Evolutionary conservation across 1,284 basidiomycete genomes (phyloP).

Genomic region (Rhodotorula sp.): DNA sequence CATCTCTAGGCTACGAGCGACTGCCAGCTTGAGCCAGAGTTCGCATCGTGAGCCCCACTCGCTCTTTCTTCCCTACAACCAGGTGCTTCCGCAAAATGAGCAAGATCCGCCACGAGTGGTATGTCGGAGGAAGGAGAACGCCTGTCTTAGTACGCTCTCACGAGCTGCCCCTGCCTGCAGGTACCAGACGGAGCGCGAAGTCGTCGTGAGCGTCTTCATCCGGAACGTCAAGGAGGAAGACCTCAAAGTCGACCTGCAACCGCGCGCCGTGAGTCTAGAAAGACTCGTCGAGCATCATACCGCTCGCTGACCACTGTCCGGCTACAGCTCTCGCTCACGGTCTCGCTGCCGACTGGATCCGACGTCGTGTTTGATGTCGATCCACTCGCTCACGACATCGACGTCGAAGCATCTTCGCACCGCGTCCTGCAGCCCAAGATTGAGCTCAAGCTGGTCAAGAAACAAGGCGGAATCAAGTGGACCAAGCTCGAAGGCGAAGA

Average conservation of each 20-base stretch:
- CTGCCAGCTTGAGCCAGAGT: too few relatives aligned
- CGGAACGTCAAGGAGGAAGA: conserved; percentile 41
- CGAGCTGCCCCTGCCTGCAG: conserved; percentile 2
- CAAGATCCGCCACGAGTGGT: conserved; percentile 42
- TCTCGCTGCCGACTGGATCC: conserved; percentile 43
- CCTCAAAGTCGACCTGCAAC: conserved; percentile 37
- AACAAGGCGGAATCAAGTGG: conserved; percentile 65
- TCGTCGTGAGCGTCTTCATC: conserved; percentile 43
- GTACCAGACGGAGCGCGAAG: conserved; percentile 44
- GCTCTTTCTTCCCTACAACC: not conserved
- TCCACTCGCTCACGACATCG: conserved; percentile 77
- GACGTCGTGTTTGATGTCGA: conserved; percentile 54
- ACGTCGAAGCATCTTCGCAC: conserved; percentile 61
- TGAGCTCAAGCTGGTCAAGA: conserved; percentile 68
- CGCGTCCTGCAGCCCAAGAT: conserved; percentile 79
- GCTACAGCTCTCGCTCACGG: conserved; percentile 41
- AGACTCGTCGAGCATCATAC: not conserved
- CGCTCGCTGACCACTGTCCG: not conserved
- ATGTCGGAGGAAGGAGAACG: not conserved
- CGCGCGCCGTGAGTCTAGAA: conserved; percentile 19
- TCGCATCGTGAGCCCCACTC: not conserved
- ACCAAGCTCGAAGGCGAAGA: conserved; percentile 62
- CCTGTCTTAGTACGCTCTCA: not conserved
- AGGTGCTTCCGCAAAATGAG: not conserved
- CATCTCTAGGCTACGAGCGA: too few relatives aligned